These are phyloP conservation scores for Scheffersomyces illinoinensis DNA, from an alignment of 1,139 yeast genomes.

Conservation along the genomic window DNA sequence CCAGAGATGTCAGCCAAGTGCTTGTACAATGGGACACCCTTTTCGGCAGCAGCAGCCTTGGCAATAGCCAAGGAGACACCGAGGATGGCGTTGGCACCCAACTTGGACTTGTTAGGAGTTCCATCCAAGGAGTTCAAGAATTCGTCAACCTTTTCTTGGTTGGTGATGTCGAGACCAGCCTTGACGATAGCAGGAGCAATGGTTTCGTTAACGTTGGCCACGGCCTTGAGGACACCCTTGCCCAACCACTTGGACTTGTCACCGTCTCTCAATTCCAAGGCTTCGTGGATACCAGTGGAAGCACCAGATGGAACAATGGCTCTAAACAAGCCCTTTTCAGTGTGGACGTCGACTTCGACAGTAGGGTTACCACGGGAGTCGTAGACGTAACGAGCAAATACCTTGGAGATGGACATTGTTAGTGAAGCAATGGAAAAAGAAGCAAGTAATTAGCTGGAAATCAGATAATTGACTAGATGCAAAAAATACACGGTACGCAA, in stretches of 20 bases:
- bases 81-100: constrained; percentile 94
- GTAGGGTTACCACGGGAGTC: constrained; percentile 99
- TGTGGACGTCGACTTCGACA: constrained; percentile 89
- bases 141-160: constrained; percentile 79
- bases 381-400: constrained; percentile 90
- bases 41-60: constrained; percentile 93
- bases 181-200: constrained; percentile 86
- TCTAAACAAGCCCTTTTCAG: constrained; percentile 85
- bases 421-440: not conserved
- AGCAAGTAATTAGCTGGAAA: not conserved
- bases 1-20: constrained; percentile 77
- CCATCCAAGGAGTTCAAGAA: constrained; percentile 82
- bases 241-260: constrained; percentile 94
- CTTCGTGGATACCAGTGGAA: constrained; percentile 94
- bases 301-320: constrained; percentile 97
- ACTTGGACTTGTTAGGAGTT: constrained; percentile 89
- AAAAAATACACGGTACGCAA: not conserved
- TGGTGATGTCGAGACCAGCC: constrained; percentile 71
- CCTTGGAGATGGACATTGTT: constrained; percentile 49
- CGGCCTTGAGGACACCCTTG: constrained; percentile 93
- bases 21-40: constrained; percentile 80
- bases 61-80: constrained; percentile 94
- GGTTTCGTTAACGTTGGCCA: constrained; percentile 82
- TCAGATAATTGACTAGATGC: not conserved
- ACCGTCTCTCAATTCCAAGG: constrained; percentile 92